Base-by-base conservation (phyloP, 2,329 filamentous ascomycete species). In the Aureobasidium sp. region DNA sequence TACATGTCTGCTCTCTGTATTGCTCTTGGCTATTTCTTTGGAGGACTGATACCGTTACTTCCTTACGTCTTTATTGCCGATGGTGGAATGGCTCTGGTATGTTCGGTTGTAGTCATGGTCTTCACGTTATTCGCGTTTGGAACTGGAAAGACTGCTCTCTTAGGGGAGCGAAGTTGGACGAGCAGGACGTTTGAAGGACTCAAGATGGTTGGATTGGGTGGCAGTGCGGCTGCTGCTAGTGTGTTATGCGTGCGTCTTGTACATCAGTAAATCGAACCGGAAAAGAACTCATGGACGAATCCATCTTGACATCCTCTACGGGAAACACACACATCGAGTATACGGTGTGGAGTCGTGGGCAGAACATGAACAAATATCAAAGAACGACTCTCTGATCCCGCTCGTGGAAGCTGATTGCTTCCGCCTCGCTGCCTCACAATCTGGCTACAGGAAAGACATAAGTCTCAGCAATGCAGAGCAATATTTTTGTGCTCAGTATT, bases 11-110 rank as follows among this genome's bases (percentile, higher is more conserved):
- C 82, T 2, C 58, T 82, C 22, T 86, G 81, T 7, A 84, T 88
- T 61, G 81, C 83, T 0, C 62, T 81, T 14, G 83, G 83, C 30
- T 88, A 88, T 65, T 82, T 88, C 49, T 66, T 87, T 19, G 85
- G 85, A 17, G 85, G 85, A 0, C 72, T 87, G 51, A 77, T 88
- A n/a, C 84, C 85, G 12, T 75, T 88, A 61, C 68, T 85, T 37
- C 85, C 85, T 0, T 88, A 88, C 68, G 83, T 88, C 58, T 72
- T 84, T 52, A 70, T 75, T 16, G 61, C 56, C 1, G 57, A 58
- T 3, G 57, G 71, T 4, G 62, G 70, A 22, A 71, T 79, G 14
- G 77, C 76, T 6, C 69, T 90, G 47, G 73, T 77, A 30, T 77
- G 80, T 55, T 84, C 80, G 21, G 74, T 84, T 22, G 74, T 64